Percentiles rank a stretch among this genome's conserved stretches.
These are phyloP conservation scores for Larix sibirica DNA, from an alignment of 83 land plant genomes.

Conservation along the genomic window DNA sequence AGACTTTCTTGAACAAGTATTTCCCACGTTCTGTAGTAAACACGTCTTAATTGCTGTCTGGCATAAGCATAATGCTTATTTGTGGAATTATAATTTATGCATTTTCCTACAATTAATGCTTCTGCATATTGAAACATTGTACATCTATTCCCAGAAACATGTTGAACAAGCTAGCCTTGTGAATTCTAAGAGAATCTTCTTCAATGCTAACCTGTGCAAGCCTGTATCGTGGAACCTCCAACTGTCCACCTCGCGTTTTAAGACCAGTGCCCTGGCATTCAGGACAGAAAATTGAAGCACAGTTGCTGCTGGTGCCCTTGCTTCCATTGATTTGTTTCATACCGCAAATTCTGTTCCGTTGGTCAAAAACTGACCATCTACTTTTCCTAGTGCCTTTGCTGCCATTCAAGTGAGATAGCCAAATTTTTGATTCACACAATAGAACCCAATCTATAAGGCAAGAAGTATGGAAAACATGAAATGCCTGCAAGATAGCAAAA, in stretches of 20 bases:
- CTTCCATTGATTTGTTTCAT: constrained; percentile 23
- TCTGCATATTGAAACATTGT: background rate
- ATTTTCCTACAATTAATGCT: background rate
- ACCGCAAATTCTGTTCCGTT: constrained; percentile 9
- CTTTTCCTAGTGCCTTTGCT: constrained; percentile 23
- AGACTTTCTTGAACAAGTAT: background rate
- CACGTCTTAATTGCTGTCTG: background rate
- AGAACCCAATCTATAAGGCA: constrained; percentile 93
- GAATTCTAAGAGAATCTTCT: background rate
- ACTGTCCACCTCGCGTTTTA: constrained; percentile 43
- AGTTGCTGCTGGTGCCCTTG: constrained; percentile 22
- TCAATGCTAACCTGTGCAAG: constrained; percentile 65
- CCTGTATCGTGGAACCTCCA: constrained; percentile 67
- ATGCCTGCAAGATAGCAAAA: constrained; percentile 53
- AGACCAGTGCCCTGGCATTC: constrained; percentile 95
- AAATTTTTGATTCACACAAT: constrained; percentile 70
- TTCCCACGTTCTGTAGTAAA: background rate
- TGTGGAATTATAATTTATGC: background rate
- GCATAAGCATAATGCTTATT: background rate
- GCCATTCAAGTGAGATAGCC: constrained; percentile 23
- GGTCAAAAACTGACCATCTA: constrained; percentile 25
- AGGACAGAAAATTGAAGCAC: constrained; percentile 73
- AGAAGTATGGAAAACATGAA: constrained; percentile 85
- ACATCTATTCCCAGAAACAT: too few species aligned
- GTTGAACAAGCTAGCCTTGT: background rate